Percentiles rank a stretch among this genome's conserved stretches.
Conservation (phyloP, 768 basidiomycete genomes). For the Boletus subparvulus region DNA sequence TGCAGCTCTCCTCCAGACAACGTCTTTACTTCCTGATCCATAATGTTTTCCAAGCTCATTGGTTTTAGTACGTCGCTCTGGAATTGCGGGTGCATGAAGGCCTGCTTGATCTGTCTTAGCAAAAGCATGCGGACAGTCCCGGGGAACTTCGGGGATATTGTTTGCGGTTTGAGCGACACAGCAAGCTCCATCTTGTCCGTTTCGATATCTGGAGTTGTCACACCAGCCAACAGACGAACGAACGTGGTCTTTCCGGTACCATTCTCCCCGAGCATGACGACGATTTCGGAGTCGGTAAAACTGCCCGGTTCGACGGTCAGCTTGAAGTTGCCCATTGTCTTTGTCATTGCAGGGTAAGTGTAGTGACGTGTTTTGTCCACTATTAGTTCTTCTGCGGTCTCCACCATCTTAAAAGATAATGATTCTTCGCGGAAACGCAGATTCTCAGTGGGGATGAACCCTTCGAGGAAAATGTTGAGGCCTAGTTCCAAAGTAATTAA, state of each 20-base stretch:
- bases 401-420: constrained; percentile 95
- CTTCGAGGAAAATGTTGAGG: constrained; percentile 99
- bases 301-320: constrained; percentile 85
- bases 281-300: constrained; percentile 99
- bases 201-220: constrained; percentile 76
- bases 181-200: constrained; percentile 76
- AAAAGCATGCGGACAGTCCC: constrained; percentile 96
- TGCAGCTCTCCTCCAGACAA: constrained; percentile 98
- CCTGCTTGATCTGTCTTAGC: constrained; percentile 88
- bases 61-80: constrained; percentile 97
- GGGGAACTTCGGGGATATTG: constrained; percentile 96
- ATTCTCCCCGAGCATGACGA: constrained; percentile 99
- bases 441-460: constrained; percentile 98
- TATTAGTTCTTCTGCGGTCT: constrained; percentile 88
- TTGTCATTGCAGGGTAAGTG: constrained; percentile 93
- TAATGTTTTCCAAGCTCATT: constrained; percentile 90
- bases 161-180: constrained; percentile 98
- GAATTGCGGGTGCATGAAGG: constrained; percentile 99
- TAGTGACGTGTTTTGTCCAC: constrained; percentile 87
- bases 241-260: constrained; percentile 99
- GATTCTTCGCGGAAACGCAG: constrained; percentile 96
- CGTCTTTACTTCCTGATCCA: constrained; percentile 98
- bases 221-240: constrained; percentile 92
- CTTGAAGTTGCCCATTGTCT: constrained; percentile 95
- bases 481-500: constrained; percentile 44